A percentile compares a stretch with the other conserved stretches of the same genome.
These are phyloP conservation scores for Candida cerambycidarum DNA, from an alignment of 805 yeast species.

Conservation along the genomic window DNA sequence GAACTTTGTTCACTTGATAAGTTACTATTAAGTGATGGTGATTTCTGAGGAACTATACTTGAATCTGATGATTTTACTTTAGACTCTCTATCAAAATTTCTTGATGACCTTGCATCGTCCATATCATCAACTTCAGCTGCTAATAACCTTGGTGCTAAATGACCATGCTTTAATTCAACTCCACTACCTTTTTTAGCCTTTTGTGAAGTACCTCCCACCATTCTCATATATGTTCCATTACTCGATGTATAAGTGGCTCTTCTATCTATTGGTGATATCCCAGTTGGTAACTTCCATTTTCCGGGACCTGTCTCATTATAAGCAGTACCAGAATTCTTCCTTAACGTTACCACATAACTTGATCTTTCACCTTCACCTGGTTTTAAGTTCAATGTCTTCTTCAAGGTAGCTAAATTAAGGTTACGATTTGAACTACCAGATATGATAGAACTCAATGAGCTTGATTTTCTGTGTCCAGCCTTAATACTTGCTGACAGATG, in stretches of 20 bases:
- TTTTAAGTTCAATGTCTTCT: constrained; percentile 32
- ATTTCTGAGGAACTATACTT: neutral
- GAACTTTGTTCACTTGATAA: constrained; percentile 27
- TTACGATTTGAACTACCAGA: constrained; percentile 33
- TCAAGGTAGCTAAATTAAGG: constrained; percentile 38
- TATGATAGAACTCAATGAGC: constrained; percentile 37
- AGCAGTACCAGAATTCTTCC: constrained; percentile 49
- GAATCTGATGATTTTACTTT: constrained; percentile 7
- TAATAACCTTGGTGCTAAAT: constrained; percentile 60
- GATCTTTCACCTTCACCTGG: constrained; percentile 55
- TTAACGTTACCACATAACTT: constrained; percentile 45
- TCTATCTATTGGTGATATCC: constrained; percentile 49
- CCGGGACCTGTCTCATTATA: constrained; percentile 47
- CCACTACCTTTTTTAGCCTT: constrained; percentile 41
- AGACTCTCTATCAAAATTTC: neutral
- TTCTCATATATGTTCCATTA: constrained; percentile 29
- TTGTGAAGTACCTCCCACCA: constrained; percentile 23
- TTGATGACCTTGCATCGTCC: constrained; percentile 29
- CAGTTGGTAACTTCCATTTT: constrained; percentile 53
- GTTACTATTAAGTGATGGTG: constrained; percentile 8
- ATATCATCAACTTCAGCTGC: constrained; percentile 76
- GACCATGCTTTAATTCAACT: constrained; percentile 62
- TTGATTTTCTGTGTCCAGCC: constrained; percentile 13
- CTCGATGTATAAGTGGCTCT: constrained; percentile 22
- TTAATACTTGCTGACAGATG: neutral